Evolutionary conservation across 352 stramenopile genomes (phyloP).

Genomic region (Pythium aristosporum): DNA sequence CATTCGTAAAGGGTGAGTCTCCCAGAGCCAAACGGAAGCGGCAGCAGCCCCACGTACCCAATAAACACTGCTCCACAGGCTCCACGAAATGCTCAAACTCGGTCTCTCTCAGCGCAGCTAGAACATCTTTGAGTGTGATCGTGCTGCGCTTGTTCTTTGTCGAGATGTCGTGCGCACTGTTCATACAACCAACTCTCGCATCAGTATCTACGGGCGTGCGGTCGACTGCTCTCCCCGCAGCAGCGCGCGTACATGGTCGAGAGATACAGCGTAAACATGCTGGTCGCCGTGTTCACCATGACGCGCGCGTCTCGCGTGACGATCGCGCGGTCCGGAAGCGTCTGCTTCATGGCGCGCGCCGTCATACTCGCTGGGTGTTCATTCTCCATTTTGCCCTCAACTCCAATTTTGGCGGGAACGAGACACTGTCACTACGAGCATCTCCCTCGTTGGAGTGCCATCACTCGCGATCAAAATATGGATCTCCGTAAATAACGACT

Average conservation of each 20-base stretch:
- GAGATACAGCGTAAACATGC: constrained; percentile 81
- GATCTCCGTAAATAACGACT: constrained; percentile 16
- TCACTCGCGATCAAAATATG: constrained; percentile 1
- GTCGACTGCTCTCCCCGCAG: too few species aligned
- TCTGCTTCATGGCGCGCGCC: constrained; percentile 62
- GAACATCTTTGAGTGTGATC: constrained; percentile 73
- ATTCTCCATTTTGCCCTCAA: constrained; percentile 51
- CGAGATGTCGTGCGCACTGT: constrained; percentile 65
- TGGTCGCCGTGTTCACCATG: constrained; percentile 70
- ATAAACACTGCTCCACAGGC: constrained; percentile 67
- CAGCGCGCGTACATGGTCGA: constrained; percentile 51
- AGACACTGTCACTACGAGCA: constrained; percentile 11
- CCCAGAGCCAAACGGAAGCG: background rate
- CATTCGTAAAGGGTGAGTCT: background rate
- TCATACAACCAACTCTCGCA: too few species aligned
- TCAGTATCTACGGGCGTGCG: too few species aligned
- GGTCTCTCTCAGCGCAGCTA: constrained; percentile 64
- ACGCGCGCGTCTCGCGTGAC: constrained; percentile 64
- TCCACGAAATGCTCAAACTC: constrained; percentile 79
- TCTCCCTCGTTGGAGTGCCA: constrained; percentile 7
- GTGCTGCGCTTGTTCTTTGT: constrained; percentile 73
- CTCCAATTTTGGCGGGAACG: constrained; percentile 30
- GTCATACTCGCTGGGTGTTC: constrained; percentile 69
- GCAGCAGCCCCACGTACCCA: constrained; percentile 35
- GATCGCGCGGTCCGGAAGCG: constrained; percentile 63